phyloP scores from a whole-genome alignment of 2,329 filamentous ascomycete genomes.

The Pezicula rhizophila region DNA sequence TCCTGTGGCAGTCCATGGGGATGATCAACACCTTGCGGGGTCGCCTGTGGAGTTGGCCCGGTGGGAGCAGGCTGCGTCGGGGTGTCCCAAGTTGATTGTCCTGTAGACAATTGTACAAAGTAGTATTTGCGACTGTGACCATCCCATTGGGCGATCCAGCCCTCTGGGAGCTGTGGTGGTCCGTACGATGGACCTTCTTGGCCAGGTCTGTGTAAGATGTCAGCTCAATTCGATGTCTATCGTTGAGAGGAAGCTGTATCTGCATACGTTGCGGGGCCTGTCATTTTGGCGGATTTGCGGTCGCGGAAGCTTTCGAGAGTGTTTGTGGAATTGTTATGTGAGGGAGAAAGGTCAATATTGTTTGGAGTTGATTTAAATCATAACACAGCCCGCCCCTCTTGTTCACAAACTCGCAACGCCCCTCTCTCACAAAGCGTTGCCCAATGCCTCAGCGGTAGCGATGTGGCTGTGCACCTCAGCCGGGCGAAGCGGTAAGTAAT shows the following conservation, averaged over 20 bases:
- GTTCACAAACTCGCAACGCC: no score
- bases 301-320: no score
- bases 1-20: slow-evolving; percentile 50
- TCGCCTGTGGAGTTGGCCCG: slow-evolving; percentile 52
- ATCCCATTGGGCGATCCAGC: slow-evolving; percentile 69
- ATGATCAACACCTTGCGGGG: slow-evolving; percentile 43
- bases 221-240: slow-evolving; percentile 2
- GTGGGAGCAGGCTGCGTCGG: slow-evolving; percentile 59
- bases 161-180: slow-evolving; percentile 55
- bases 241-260: slow-evolving; percentile 1
- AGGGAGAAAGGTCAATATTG: no score
- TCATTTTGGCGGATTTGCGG: slow-evolving; percentile 15
- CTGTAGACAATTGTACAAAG: slow-evolving; percentile 67
- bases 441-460: not conserved
- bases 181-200: slow-evolving; percentile 28
- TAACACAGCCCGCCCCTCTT: no score
- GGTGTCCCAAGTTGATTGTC: slow-evolving; percentile 68
- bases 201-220: slow-evolving; percentile 20
- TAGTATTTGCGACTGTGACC: slow-evolving; percentile 59
- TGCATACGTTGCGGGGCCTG: slow-evolving; percentile 23
- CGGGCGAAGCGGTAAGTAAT: no score
- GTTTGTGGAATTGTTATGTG: no score
- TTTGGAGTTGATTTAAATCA: no score
- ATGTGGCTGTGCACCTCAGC: not conserved
- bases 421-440: not conserved